Percentiles rank a stretch among this genome's conserved stretches.
Evolutionary conservation across 148 eudicot species (phyloP).

Genomic region (Fagopyrum homotropicum): DNA sequence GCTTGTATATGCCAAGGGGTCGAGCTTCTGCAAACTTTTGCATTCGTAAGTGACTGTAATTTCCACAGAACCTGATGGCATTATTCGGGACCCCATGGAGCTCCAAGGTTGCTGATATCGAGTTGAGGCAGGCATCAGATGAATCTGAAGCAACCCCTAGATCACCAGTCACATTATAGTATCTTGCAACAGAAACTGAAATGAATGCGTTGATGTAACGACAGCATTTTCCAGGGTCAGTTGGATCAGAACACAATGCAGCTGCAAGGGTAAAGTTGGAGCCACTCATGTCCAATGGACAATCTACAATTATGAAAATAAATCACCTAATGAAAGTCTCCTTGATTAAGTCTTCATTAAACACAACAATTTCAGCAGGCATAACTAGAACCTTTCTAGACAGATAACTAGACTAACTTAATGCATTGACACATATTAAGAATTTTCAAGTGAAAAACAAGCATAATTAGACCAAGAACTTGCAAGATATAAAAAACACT

Average conservation of each 20-base stretch:
- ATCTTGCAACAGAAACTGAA: conserved; percentile 70
- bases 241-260: conserved; percentile 56
- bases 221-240: conserved; percentile 72
- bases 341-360: background rate
- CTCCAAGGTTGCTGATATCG: conserved; percentile 57
- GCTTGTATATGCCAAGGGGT: no score
- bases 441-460: no score
- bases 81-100: conserved; percentile 67
- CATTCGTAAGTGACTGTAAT: conserved; percentile 76
- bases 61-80: conserved; percentile 66
- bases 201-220: conserved; percentile 78
- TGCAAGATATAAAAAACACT: no score
- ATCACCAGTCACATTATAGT: conserved; percentile 59
- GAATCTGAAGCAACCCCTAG: conserved; percentile 63
- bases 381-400: background rate
- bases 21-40: no score
- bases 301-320: conserved; percentile 37
- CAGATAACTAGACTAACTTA: background rate
- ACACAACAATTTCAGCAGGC: background rate
- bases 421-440: background rate
- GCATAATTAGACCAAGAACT: no score
- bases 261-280: conserved; percentile 70
- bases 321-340: background rate
- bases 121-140: conserved; percentile 51
- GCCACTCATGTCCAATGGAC: conserved; percentile 79